Conservation (phyloP, 306 rosid species). For the Cicer cuneatum region DNA sequence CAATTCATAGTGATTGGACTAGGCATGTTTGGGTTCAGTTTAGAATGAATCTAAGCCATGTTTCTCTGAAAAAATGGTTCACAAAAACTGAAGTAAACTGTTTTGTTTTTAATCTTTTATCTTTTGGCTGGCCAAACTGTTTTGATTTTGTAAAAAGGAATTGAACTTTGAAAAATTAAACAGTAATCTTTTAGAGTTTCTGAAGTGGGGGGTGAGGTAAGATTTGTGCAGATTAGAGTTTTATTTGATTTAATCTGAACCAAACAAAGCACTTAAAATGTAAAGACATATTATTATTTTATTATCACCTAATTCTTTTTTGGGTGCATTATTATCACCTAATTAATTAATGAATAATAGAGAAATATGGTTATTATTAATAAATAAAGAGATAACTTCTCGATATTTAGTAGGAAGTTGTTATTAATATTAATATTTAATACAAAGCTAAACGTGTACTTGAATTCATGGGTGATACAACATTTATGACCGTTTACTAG, state of each 20-base stretch:
- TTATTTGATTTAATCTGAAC: background rate
- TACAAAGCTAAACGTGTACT: background rate
- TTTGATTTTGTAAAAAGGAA: conserved; percentile 8
- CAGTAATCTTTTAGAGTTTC: background rate
- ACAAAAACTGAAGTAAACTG: background rate
- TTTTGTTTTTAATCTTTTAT: background rate
- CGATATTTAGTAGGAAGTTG: no score
- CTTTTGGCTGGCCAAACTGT: conserved; percentile 1
- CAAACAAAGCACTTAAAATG: background rate
- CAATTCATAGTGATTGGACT: conserved; percentile 63
- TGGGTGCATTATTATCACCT: no score
- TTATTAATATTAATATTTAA: no score
- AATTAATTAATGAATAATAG: background rate
- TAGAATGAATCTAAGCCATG: conserved; percentile 18
- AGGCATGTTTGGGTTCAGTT: conserved; percentile 23
- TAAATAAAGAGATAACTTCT: no score
- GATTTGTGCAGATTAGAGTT: background rate
- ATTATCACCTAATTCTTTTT: background rate
- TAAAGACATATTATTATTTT: background rate
- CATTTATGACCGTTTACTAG: background rate
- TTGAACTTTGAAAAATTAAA: background rate
- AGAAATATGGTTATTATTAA: background rate
- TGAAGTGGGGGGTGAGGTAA: background rate
- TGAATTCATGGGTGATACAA: background rate
- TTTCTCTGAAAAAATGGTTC: conserved; percentile 7